phyloP scores from a whole-genome alignment of 768 basidiomycete genomes.

The Tulasnella sp. region DNA sequence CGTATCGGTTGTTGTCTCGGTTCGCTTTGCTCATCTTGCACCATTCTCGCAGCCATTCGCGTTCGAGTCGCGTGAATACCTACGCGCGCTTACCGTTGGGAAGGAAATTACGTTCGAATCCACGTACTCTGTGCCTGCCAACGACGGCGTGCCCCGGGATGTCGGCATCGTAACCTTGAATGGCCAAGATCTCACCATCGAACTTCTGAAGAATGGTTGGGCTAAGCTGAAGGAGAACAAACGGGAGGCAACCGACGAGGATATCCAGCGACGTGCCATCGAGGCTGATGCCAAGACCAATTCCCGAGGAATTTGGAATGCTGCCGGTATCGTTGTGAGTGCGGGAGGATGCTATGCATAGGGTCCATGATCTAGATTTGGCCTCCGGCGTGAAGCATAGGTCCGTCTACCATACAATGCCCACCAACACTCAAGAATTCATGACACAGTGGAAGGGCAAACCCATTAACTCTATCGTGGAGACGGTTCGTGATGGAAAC shows the following conservation, averaged over 20 bases:
- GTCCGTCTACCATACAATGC: slow-evolving; percentile 77
- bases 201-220: slow-evolving; percentile 87
- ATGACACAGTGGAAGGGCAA: slow-evolving; percentile 89
- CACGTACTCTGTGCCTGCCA: slow-evolving; percentile 63
- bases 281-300: slow-evolving; percentile 67
- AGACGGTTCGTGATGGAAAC: slow-evolving; percentile 88
- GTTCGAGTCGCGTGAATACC: slow-evolving; percentile 86
- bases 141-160: slow-evolving; percentile 71
- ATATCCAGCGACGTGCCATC: slow-evolving; percentile 58
- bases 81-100: slow-evolving; percentile 77
- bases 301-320: slow-evolving; percentile 81
- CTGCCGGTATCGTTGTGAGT: slow-evolving; percentile 61
- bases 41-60: slow-evolving; percentile 61
- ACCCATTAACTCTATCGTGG: slow-evolving; percentile 86
- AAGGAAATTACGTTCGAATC: slow-evolving; percentile 84
- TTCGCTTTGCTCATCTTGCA: slow-evolving; percentile 4
- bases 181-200: slow-evolving; percentile 62
- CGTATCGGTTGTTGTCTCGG: background rate
- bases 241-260: slow-evolving; percentile 74
- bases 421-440: slow-evolving; percentile 79
- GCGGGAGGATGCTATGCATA: background rate
- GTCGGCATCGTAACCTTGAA: slow-evolving; percentile 67
- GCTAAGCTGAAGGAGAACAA: slow-evolving; percentile 83
- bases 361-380: slow-evolving; percentile 4
- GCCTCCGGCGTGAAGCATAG: slow-evolving; percentile 45